A percentile compares a stretch with the other conserved stretches of the same genome.
phyloP scores from a whole-genome alignment of 148 eudicot genomes.

The Oxyria digyna region DNA sequence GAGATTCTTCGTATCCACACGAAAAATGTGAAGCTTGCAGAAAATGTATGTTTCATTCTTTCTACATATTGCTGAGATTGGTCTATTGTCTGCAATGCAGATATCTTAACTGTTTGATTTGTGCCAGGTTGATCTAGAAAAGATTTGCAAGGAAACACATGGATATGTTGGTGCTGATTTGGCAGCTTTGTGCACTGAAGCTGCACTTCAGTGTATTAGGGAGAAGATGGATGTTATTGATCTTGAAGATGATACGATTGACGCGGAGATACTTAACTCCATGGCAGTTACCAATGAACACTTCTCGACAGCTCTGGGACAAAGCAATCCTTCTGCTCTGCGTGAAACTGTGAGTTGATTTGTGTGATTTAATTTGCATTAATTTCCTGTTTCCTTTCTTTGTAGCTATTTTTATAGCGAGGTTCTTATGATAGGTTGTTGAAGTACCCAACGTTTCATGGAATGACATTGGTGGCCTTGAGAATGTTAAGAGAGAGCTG shows the following conservation, averaged over 20 bases:
- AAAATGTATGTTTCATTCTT: slow-evolving; percentile 35
- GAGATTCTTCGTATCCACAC: slow-evolving; percentile 88
- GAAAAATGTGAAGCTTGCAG: slow-evolving; percentile 80
- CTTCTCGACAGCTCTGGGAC: slow-evolving; percentile 74
- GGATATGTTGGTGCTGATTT: slow-evolving; percentile 83
- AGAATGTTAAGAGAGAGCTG: slow-evolving; percentile 81
- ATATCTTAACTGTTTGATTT: not conserved
- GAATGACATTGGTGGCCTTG: slow-evolving; percentile 86
- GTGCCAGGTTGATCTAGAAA: slow-evolving; percentile 68
- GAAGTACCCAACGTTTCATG: slow-evolving; percentile 77
- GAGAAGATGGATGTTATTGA: slow-evolving; percentile 95
- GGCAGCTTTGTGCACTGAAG: slow-evolving; percentile 83
- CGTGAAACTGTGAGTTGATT: slow-evolving; percentile 63
- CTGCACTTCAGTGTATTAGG: slow-evolving; percentile 81
- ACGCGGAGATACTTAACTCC: slow-evolving; percentile 78
- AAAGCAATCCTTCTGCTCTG: slow-evolving; percentile 81
- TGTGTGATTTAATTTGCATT: not conserved
- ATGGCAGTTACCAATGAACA: slow-evolving; percentile 87
- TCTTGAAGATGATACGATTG: slow-evolving; percentile 76
- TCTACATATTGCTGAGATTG: not conserved
- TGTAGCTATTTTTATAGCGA: not conserved
- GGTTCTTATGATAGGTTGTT: slow-evolving; percentile 39
- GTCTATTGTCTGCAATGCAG: not conserved
- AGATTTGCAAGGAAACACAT: slow-evolving; percentile 65
- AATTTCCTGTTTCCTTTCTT: not conserved